A percentile compares a stretch with the other conserved stretches of the same genome.
Conservation (phyloP, 2,329 filamentous ascomycete genomes). For the Dothideomycetidae sp. region DNA sequence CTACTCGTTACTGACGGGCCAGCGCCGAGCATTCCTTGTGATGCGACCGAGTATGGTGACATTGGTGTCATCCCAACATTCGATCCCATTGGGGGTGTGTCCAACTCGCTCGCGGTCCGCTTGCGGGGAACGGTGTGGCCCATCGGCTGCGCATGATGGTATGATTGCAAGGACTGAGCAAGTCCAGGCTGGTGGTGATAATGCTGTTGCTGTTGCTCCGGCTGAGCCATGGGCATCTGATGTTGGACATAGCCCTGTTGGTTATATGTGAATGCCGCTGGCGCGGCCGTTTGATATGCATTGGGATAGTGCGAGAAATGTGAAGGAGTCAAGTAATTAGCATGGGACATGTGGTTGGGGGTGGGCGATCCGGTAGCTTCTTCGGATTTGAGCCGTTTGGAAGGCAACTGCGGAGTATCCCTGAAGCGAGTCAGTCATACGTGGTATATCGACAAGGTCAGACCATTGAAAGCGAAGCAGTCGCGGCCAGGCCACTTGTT, state of each 20-base stretch:
- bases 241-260: conserved; percentile 5
- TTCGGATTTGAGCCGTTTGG: conserved; percentile 8
- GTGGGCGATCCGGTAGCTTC: conserved; percentile 7
- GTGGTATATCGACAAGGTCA: too few species aligned
- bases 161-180: conserved; percentile 4
- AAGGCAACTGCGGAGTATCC: conserved; percentile 8
- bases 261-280: background rate
- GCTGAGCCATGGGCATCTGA: conserved; percentile 3
- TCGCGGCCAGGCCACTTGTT: too few species aligned
- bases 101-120: conserved; percentile 6
- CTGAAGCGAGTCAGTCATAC: background rate
- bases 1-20: too few species aligned
- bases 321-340: conserved; percentile 1
- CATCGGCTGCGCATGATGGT: conserved; percentile 4
- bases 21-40: conserved; percentile 5
- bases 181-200: conserved; percentile 3
- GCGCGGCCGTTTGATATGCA: background rate
- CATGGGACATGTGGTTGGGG: conserved; percentile 6
- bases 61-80: conserved; percentile 2
- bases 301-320: conserved; percentile 1
- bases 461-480: too few species aligned
- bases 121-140: conserved; percentile 1
- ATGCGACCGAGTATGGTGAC: conserved; percentile 2
- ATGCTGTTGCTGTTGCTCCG: conserved; percentile 1
- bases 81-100: conserved; percentile 5